Evolutionary conservation across 805 yeast genomes (phyloP), one percentile per base, ranked within the genome.

Genomic region (Wickerhamiella brachini): DNA sequence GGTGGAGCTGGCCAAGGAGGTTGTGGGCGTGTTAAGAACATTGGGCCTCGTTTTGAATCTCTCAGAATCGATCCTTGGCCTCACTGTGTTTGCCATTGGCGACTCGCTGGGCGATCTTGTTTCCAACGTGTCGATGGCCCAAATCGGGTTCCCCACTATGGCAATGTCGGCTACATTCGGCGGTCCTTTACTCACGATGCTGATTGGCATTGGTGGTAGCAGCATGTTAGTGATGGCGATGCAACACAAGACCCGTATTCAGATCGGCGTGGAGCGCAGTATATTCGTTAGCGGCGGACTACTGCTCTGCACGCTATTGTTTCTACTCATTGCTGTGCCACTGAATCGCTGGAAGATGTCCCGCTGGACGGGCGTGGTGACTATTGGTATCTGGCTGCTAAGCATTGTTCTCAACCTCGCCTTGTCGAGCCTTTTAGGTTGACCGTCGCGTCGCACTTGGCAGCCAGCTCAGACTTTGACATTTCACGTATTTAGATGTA

Each of bases 81-180:
- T 88, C 10, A 90, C 97, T 0, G 73, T 90, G 0, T 84, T 90
- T 65, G 95, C 97, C 0, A 68, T 90, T 44, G 97, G 98, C 4
- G 93, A 90, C 64, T 89, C 96, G 1, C 69, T 85, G 6, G 97
- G 97, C 5, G 98, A 90, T 62, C 69, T 89, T 46, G 80, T 89
- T 1, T 83, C 96, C 0, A 87, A 90, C 58, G 64, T 83, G 37
- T 83, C 94, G 0, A 77, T 90, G 23, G 88, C 95, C 0, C 71
- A 71, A 52, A 76, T 85, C 73, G 95, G 95, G 0, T 80, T 78
- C 68, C 85, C 95, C 0, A 73, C 83, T 45, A 84, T 90, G 84
- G 97, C 97, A 0, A 71, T 93, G n/a, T 85, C 93, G 26, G 96
- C 97, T 0, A 89, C 97, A 61, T 83, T 89, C 64, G 97, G 97